Percentiles rank a stretch among this genome's conserved stretches.
Evolutionary conservation across 2,329 filamentous ascomycete species (phyloP).

Genomic region (Ustilaginoidea virens): DNA sequence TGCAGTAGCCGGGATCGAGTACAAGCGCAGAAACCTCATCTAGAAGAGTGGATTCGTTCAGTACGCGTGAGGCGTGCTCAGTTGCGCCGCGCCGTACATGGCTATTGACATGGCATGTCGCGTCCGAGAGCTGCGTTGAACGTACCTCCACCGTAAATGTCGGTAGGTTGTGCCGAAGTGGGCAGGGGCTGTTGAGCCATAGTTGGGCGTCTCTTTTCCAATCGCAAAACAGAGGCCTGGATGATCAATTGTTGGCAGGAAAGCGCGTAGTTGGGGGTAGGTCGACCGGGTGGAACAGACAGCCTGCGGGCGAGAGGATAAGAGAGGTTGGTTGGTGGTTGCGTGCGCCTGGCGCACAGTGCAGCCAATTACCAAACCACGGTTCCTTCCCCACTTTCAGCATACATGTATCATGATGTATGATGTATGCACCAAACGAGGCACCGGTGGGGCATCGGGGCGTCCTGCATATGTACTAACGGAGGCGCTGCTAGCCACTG

Average conservation of each 20-base stretch:
- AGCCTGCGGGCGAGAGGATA: too few relatives aligned
- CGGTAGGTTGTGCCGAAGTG: constrained; percentile 41
- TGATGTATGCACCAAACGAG: too few relatives aligned
- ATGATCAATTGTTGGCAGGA: constrained; percentile 1
- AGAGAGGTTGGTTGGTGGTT: too few relatives aligned
- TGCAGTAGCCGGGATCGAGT: constrained; percentile 85
- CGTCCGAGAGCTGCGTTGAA: constrained; percentile 6
- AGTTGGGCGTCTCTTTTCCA: constrained; percentile 7
- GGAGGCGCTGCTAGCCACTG: constrained; percentile 2
- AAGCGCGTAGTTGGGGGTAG: constrained; percentile 1
- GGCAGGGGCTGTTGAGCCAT: constrained; percentile 43
- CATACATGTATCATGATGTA: too few relatives aligned
- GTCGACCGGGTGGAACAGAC: too few relatives aligned
- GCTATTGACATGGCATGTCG: not conserved
- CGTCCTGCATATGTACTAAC: constrained; percentile 5
- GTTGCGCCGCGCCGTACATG: not conserved
- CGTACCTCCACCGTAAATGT: constrained; percentile 48
- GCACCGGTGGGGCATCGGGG: too few relatives aligned
- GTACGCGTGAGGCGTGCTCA: too few relatives aligned
- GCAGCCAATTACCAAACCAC: too few relatives aligned
- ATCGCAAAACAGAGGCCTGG: constrained; percentile 1
- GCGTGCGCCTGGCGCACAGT: too few relatives aligned
- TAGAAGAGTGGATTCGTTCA: constrained; percentile 24
- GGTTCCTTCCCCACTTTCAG: too few relatives aligned
- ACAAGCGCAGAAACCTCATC: constrained; percentile 97